These are phyloP conservation scores for Brasilioporus rufonigricans DNA, from an alignment of 768 basidiomycete species.

Conservation along the genomic window DNA sequence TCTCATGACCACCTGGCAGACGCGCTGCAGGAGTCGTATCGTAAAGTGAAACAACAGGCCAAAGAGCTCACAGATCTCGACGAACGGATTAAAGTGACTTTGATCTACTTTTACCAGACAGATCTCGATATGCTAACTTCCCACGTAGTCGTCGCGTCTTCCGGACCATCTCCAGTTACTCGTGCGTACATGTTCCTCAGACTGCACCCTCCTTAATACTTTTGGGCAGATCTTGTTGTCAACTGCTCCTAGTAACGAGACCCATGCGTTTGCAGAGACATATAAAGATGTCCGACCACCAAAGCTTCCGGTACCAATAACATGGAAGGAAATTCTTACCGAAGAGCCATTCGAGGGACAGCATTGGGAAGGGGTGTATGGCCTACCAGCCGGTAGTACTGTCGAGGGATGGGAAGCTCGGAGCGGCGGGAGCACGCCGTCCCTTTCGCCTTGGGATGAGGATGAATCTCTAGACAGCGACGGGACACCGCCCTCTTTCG, in stretches of 20 bases:
- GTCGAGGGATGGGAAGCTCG: constrained; percentile 43
- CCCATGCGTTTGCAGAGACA: constrained; percentile 51
- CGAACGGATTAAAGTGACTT: constrained; percentile 56
- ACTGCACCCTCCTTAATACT: background rate
- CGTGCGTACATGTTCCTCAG: constrained; percentile 38
- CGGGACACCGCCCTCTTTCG: constrained; percentile 8
- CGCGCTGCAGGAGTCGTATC: constrained; percentile 55
- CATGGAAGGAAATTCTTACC: constrained; percentile 76
- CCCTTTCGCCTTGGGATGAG: constrained; percentile 64
- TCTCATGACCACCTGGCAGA: constrained; percentile 58
- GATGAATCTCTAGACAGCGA: constrained; percentile 37
- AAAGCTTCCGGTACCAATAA: constrained; percentile 40
- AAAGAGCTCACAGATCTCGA: constrained; percentile 58
- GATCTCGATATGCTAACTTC: background rate
- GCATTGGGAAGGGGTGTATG: constrained; percentile 79
- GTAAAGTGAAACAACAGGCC: constrained; percentile 48
- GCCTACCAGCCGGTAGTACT: constrained; percentile 46
- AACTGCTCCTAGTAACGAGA: constrained; percentile 45
- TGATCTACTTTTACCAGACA: background rate
- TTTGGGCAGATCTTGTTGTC: constrained; percentile 53
- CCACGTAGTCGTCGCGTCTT: constrained; percentile 49
- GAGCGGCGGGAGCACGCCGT: constrained; percentile 60
- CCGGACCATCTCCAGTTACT: constrained; percentile 75
- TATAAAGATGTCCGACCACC: constrained; percentile 42
- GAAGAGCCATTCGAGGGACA: constrained; percentile 86